Base-by-base conservation (phyloP, 1,284 basidiomycete genomes). In the Cystobasidium sp. region DNA sequence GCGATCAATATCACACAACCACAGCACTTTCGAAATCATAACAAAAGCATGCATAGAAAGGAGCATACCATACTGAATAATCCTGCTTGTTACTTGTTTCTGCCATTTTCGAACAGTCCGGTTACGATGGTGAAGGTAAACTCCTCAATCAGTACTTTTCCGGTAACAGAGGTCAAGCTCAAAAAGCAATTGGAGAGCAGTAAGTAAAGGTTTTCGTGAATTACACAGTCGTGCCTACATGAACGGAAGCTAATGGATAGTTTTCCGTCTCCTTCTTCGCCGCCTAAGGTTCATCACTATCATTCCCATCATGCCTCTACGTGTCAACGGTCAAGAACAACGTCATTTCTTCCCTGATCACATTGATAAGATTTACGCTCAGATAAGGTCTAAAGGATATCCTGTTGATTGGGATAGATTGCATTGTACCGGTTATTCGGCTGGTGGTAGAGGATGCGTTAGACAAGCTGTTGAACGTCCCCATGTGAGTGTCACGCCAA, bases 331-430 rank as follows among this genome's bases (percentile, higher is more conserved):
- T 39, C 56, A 69, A 47, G 75, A 65, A 56, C 43, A 63, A 37
- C 52, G 75, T 9, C 75, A 75, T 58, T 75, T 53, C 47, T 66
- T 46, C 24, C 75, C 75, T 37, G 63, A 75, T 18, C 55, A 75
- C n/a, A 22, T 75, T 20, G 47, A 67, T 44, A 47, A 53, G 9
- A 41, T 75, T 8, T 59, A 72, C 41, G 55, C 64, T n/a, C 52
- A 64, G 20, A 55, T 75, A 47, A 64, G 58, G 20, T 37, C 20
- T 16, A 75, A 75, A 49, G 55, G 44, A 10, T 73, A 75, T 61
- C 61, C 64, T 46, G 65, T 72, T 46, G 69, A 72, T 51, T 62
- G 46, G 52, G 53, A 51, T 20, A 62, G 49, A 46, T 31, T 72
- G 41, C 62, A 67, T 58, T 22, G 63, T n/a, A 24, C 53, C 22